Evolutionary conservation across 192 early-diverging fungal genomes (phyloP).

Genomic region (Allomyces arbusculus): DNA sequence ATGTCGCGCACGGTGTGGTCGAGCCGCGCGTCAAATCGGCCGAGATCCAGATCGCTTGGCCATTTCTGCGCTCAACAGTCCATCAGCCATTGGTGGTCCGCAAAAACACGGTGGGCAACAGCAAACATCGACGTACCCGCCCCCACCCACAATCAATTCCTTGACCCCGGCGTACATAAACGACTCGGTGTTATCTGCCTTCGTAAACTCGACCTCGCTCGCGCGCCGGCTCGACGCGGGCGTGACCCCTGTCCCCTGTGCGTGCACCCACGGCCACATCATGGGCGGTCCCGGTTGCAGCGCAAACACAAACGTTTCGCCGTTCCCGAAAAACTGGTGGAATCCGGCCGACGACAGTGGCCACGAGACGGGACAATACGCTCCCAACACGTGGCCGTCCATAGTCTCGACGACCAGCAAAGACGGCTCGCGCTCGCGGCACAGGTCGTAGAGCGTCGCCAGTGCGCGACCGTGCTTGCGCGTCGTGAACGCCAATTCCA

Average conservation of each 20-base stretch:
- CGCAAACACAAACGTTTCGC: conserved; percentile 23
- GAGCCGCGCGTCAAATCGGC: background rate
- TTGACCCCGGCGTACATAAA: background rate
- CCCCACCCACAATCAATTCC: background rate
- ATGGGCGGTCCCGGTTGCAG: conserved; percentile 7
- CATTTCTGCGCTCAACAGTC: background rate
- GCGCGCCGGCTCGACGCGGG: background rate
- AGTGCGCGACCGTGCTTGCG: conserved; percentile 17
- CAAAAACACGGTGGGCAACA: background rate
- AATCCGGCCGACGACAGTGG: conserved; percentile 8
- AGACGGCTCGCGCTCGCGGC: conserved; percentile 9
- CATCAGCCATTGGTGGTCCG: no score
- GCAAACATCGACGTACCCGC: background rate
- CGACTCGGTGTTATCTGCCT: background rate
- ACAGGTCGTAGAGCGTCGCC: conserved; percentile 11
- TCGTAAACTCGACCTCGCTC: background rate
- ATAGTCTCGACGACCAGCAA: conserved; percentile 16
- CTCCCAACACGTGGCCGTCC: conserved; percentile 18
- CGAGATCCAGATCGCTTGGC: background rate
- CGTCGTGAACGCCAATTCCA: conserved; percentile 23
- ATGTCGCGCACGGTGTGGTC: background rate
- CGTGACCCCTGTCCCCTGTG: background rate
- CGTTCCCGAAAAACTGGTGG: conserved; percentile 19
- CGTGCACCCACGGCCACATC: background rate
- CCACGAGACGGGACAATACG: conserved; percentile 12